Base-by-base conservation (phyloP, 805 yeast genomes). In the Nakazawaea sp. region DNA sequence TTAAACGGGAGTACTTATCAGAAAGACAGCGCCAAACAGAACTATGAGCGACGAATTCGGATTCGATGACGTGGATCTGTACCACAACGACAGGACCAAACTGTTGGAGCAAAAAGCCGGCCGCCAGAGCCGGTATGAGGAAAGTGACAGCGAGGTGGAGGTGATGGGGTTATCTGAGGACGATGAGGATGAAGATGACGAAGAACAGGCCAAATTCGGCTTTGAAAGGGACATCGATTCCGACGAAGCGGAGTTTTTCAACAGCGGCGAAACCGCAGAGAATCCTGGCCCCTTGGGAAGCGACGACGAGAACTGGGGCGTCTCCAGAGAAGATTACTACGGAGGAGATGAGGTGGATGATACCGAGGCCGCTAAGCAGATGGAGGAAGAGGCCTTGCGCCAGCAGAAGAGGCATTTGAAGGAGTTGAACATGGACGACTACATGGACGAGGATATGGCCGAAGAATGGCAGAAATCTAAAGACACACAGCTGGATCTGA, bases 311-410 rank as follows among this genome's bases (percentile, higher is more conserved):
- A 62, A 58, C 18, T 62, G 70, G 69, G 74, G 73, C 33, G 47
- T 62, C 1, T 60, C 67, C n/a, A 59, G 65, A 42, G 70, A 55
- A 62, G 74, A 57, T 46, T 76, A 77, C 49, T 81, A 81, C 30
- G 80, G 75, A n/a, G 82, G 75, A 43, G 74, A 70, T 13, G 70
- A 61, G 46, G 85, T 69, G 56, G 94, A 84, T 45, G 42, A 38
- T 18, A 33, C 36, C 3, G 94, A 78, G 37, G 79, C 77, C 23
- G 83, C 86, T 4, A 78, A 75, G 44, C 78, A 75, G 44, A 79
- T 88, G 60, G 92, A 90, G 41, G 78, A 76, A 48, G 97, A 92
- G 59, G 97, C 97, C 0, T 52, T 85, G 33, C 77, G 87, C 52
- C 78, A 86, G 47, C 97, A 89, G 60, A 83, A 82, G 62, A 70